A percentile compares a stretch with the other conserved stretches of the same genome.
Evolutionary conservation across 352 stramenopile species (phyloP).

Genomic region (Phytophthora pistaciae): DNA sequence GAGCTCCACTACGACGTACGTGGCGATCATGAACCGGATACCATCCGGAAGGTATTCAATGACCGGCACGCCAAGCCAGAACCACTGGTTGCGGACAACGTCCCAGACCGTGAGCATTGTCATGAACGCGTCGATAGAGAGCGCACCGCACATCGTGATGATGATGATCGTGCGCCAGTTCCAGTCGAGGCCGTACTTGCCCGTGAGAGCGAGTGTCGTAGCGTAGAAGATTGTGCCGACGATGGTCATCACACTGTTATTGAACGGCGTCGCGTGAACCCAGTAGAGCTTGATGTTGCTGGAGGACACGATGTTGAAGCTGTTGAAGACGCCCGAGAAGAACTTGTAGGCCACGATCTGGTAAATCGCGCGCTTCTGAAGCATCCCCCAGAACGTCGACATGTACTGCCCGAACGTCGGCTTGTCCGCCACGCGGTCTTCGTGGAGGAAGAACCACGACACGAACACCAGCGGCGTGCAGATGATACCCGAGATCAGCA

Average conservation of each 20-base stretch:
- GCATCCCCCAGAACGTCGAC: constrained; percentile 49
- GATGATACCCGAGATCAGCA: constrained; percentile 44
- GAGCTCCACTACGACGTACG: constrained; percentile 66
- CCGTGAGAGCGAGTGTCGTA: constrained; percentile 44
- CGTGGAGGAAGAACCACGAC: constrained; percentile 44
- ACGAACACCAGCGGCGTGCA: constrained; percentile 38
- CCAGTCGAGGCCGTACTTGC: constrained; percentile 55
- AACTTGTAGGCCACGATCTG: constrained; percentile 71
- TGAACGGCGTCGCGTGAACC: constrained; percentile 67
- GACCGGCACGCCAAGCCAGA: constrained; percentile 62
- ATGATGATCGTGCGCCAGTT: constrained; percentile 57
- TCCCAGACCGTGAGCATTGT: constrained; percentile 62
- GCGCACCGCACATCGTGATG: constrained; percentile 40
- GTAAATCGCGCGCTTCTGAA: constrained; percentile 64
- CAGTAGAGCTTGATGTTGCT: constrained; percentile 65
- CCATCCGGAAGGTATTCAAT: constrained; percentile 56
- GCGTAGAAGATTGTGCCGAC: constrained; percentile 51
- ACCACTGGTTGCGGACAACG: constrained; percentile 61
- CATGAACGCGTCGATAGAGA: constrained; percentile 52
- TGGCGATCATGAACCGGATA: constrained; percentile 65
- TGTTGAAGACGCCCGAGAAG: constrained; percentile 66
- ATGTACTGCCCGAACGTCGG: constrained; percentile 40
- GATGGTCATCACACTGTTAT: constrained; percentile 58
- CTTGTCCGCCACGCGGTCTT: constrained; percentile 35
- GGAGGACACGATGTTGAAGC: constrained; percentile 60